These are phyloP conservation scores for Lodderomyces pseudojiufengensis DNA, from an alignment of 1,139 yeast species.

Conservation along the genomic window DNA sequence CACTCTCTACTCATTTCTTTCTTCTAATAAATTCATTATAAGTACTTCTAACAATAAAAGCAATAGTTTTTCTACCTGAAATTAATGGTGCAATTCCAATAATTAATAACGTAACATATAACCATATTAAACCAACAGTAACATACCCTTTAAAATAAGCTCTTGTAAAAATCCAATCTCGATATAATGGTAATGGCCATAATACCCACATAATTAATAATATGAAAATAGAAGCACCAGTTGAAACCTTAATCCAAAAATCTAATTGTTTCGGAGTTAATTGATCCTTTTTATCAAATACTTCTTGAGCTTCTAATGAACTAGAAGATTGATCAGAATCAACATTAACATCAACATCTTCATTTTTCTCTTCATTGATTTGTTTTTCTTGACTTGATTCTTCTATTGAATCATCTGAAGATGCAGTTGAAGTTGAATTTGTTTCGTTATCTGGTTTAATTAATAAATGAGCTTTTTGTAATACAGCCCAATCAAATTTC, in stretches of 20 bases:
- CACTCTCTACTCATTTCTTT: neutral
- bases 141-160: conserved; percentile 42
- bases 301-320: conserved; percentile 3
- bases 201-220: conserved; percentile 35
- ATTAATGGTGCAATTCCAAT: conserved; percentile 38
- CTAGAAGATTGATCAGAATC: conserved; percentile 5
- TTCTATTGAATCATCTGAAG: neutral
- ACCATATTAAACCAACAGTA: conserved; percentile 37
- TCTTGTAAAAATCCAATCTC: conserved; percentile 39
- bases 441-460: conserved; percentile 14
- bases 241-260: conserved; percentile 27
- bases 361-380: conserved; percentile 3
- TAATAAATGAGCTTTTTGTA: conserved; percentile 21
- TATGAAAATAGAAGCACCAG: conserved; percentile 23
- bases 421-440: neutral
- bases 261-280: conserved; percentile 14
- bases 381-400: conserved; percentile 3
- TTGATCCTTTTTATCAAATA: conserved; percentile 6
- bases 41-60: conserved; percentile 21
- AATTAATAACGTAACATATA: conserved; percentile 26
- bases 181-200: conserved; percentile 47
- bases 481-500: conserved; percentile 30
- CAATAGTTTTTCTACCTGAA: conserved; percentile 31
- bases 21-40: conserved; percentile 17
- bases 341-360: conserved; percentile 4